phyloP scores from a whole-genome alignment of 257 asterid species.

The Haberlea rhodopensis region DNA sequence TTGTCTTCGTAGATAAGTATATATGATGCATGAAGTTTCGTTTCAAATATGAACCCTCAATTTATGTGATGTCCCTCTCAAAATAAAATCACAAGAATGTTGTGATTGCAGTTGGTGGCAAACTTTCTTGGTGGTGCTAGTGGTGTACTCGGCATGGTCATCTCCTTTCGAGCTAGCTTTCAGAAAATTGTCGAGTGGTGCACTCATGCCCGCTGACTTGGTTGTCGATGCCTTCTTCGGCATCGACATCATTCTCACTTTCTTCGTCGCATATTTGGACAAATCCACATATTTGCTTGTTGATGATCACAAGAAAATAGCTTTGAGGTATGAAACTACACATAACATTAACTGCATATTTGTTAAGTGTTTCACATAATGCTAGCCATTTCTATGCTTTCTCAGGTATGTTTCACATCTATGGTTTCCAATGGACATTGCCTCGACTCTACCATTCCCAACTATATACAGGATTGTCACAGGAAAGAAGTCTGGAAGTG shows the following conservation, averaged over 20 bases:
- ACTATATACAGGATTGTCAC: slow-evolving; percentile 45
- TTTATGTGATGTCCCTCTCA: no score
- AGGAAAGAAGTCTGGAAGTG: slow-evolving; percentile 42
- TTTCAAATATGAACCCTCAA: neutral
- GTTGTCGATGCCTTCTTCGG: slow-evolving; percentile 73
- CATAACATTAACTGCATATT: neutral
- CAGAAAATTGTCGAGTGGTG: slow-evolving; percentile 49
- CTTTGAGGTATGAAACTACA: slow-evolving; percentile 39
- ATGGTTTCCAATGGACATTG: slow-evolving; percentile 85
- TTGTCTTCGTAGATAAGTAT: no score
- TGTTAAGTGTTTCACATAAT: neutral
- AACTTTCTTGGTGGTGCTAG: slow-evolving; percentile 72
- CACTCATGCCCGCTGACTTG: slow-evolving; percentile 72
- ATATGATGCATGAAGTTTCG: neutral
- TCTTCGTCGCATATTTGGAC: slow-evolving; percentile 86
- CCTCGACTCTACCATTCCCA: slow-evolving; percentile 86
- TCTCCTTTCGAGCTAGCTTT: slow-evolving; percentile 93
- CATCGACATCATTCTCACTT: slow-evolving; percentile 69
- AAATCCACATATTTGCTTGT: slow-evolving; percentile 69
- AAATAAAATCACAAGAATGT: neutral
- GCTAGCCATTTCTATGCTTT: neutral
- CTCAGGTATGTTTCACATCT: slow-evolving; percentile 58
- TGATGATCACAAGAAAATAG: slow-evolving; percentile 71
- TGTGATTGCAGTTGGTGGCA: slow-evolving; percentile 70
- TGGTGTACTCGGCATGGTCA: slow-evolving; percentile 92